Conservation (phyloP, 1,284 basidiomycete species). For the Moesziomyces globuligerus region DNA sequence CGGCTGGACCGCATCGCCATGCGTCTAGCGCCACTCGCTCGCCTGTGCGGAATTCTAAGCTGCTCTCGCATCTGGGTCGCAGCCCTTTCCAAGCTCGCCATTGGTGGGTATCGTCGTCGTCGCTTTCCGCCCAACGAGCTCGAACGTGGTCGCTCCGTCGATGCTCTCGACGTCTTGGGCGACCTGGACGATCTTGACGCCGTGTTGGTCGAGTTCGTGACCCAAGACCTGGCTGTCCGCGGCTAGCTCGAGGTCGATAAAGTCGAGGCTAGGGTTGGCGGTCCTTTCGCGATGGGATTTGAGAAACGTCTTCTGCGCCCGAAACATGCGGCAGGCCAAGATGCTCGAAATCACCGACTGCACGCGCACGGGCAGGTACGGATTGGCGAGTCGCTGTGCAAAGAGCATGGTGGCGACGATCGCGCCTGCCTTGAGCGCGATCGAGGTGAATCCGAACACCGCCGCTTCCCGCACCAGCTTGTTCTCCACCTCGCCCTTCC, state of each 20-base stretch:
- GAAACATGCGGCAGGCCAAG: conserved; percentile 34
- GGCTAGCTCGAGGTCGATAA: conserved; percentile 13
- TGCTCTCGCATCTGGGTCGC: too few relatives aligned
- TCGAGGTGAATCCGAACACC: conserved; percentile 24
- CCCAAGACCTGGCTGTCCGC: too few relatives aligned
- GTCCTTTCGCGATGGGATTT: conserved; percentile 8
- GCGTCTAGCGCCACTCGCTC: not conserved
- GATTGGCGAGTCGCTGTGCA: not conserved
- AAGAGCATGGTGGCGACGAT: conserved; percentile 5
- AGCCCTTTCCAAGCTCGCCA: too few relatives aligned
- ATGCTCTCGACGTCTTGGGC: too few relatives aligned
- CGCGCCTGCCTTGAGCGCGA: conserved; percentile 13
- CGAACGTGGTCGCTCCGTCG: too few relatives aligned
- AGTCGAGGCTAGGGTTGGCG: conserved; percentile 6
- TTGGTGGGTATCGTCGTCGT: too few relatives aligned
- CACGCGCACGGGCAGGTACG: conserved; percentile 21
- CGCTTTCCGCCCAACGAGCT: too few relatives aligned
- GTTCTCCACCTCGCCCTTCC: conserved; percentile 18
- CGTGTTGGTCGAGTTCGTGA: too few relatives aligned
- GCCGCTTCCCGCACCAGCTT: conserved; percentile 26
- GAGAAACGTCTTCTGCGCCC: conserved; percentile 27
- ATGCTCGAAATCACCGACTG: conserved; percentile 23
- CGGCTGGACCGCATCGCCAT: not conserved
- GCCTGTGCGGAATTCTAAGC: too few relatives aligned
- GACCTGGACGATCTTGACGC: too few relatives aligned